Base-by-base conservation (phyloP, 1,284 basidiomycete genomes). In the Malassezia nana region DNA sequence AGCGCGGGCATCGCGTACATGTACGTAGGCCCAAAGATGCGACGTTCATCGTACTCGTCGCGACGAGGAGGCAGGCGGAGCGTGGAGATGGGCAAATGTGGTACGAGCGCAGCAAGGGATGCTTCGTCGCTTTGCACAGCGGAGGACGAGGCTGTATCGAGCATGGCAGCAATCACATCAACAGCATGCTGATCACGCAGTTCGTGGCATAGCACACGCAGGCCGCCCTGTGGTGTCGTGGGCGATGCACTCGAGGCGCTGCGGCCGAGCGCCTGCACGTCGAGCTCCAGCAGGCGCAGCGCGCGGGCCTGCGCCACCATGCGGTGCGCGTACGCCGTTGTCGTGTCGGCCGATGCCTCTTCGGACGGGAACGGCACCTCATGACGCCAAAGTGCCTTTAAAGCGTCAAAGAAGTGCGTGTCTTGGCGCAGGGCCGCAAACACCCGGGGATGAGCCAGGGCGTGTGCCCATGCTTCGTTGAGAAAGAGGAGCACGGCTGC, bases 401-500 rank as follows among this genome's bases (percentile, higher is more conserved):
- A 74, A 25, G 78, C 77, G 8, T 79, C 76, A 83, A 86, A 89
- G 57, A 89, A 82, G 16, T 75, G 76, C 0, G 77, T 64, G 58
- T 84, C 79, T 15, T 77, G 74, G 16, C 83, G 80, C 6, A 83
- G 75, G 1, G 78, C 64, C 22, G 82, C 79, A 41, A 90, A 77
- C 0, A 79, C 76, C 0, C 77, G 64, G 52, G 80, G 82, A 69
- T 89, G 86, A 64, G 89, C 87, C 46, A 84, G 77, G 6, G 82
- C 84, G 65, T 87, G 87, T 63, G 84, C 81, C 86, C 87, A 91
- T 1, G 88, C 83, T 8, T 83, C 79, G 58, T 85, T 82, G 54
- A 91, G 76, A 77, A 91, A 94, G 8, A 81, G 78, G 47, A 94
- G 76, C 6, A 87, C 80, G 9, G 84, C 82, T 1, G 84, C 81